Percentiles rank a stretch among this genome's conserved stretches.
These are phyloP conservation scores for Colletotrichum endophyticum DNA, from an alignment of 2,329 filamentous ascomycete genomes.

Conservation along the genomic window DNA sequence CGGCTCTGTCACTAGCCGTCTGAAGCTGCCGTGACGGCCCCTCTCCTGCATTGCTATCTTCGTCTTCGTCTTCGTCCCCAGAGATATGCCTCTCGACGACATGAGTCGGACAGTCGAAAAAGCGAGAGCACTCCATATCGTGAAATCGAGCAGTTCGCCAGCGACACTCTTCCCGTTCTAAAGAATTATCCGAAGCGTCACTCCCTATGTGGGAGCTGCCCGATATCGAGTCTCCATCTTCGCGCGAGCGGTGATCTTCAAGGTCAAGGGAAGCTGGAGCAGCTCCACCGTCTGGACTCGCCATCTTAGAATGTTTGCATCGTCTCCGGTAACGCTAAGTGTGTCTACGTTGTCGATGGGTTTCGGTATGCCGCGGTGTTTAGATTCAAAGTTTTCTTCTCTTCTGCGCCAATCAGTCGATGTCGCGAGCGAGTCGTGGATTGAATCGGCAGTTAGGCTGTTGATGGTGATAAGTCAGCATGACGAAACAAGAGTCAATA, in stretches of 20 bases:
- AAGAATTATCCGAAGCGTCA: conserved; percentile 23
- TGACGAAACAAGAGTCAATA: conserved; percentile 21
- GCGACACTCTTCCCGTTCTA: conserved; percentile 32
- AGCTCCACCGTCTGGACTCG: conserved; percentile 32
- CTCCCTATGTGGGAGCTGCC: conserved; percentile 46
- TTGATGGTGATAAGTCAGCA: conserved; percentile 20
- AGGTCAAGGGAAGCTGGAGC: conserved; percentile 24
- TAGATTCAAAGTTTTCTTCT: background rate
- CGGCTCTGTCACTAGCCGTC: background rate
- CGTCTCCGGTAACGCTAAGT: background rate
- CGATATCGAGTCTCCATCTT: conserved; percentile 26
- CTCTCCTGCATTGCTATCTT: conserved; percentile 3
- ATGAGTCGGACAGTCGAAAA: conserved; percentile 55
- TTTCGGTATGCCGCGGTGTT: background rate
- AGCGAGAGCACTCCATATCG: conserved; percentile 50
- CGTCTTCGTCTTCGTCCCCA: conserved; percentile 27
- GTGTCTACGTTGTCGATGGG: background rate
- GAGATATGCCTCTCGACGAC: conserved; percentile 41
- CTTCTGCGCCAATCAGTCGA: conserved; percentile 6
- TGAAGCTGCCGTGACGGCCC: background rate
- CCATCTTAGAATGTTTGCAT: conserved; percentile 35
- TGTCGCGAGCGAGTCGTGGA: conserved; percentile 13
- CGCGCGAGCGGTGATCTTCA: conserved; percentile 21
- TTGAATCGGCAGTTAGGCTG: conserved; percentile 7
- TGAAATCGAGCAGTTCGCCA: conserved; percentile 43